phyloP scores from a whole-genome alignment of 2,329 filamentous ascomycete genomes.

The Penicillium sp. region DNA sequence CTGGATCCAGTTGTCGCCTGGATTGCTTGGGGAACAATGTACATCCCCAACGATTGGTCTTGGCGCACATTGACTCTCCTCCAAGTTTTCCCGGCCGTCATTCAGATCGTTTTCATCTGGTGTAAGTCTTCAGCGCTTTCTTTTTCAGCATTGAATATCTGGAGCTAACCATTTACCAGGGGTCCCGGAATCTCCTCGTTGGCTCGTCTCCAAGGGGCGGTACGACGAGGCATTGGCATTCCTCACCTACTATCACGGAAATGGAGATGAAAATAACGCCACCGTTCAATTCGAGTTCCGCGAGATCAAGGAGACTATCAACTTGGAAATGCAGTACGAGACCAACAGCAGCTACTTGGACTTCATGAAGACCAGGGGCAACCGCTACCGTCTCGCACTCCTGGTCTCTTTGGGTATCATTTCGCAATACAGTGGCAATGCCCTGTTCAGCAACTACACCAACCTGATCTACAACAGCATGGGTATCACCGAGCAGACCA shows the following conservation, averaged over 20 bases:
- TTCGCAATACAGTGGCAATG: constrained; percentile 66
- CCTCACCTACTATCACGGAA: constrained; percentile 61
- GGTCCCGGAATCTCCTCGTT: constrained; percentile 65
- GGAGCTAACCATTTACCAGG: constrained; percentile 3
- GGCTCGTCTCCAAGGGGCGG: constrained; percentile 60
- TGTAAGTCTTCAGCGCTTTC: constrained; percentile 26
- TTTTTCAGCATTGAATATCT: not conserved
- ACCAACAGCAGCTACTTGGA: constrained; percentile 55
- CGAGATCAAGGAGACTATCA: constrained; percentile 63
- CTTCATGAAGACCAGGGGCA: constrained; percentile 60
- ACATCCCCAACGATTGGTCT: constrained; percentile 59
- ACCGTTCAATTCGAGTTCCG: constrained; percentile 64
- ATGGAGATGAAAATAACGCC: constrained; percentile 55
- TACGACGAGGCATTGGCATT: constrained; percentile 60
- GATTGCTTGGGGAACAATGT: constrained; percentile 61
- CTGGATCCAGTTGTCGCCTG: constrained; percentile 50
- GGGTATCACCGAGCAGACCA: constrained; percentile 56
- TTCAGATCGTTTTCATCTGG: constrained; percentile 64
- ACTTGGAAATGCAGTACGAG: constrained; percentile 52
- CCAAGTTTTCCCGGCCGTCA: constrained; percentile 58
- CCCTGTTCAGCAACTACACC: constrained; percentile 64
- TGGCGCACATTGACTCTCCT: constrained; percentile 65
- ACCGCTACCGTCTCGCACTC: constrained; percentile 61
- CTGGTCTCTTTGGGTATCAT: constrained; percentile 62
- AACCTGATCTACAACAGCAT: constrained; percentile 59